Conservation (phyloP, 495 filamentous ascomycete genomes). For the Apodospora peruviana region DNA sequence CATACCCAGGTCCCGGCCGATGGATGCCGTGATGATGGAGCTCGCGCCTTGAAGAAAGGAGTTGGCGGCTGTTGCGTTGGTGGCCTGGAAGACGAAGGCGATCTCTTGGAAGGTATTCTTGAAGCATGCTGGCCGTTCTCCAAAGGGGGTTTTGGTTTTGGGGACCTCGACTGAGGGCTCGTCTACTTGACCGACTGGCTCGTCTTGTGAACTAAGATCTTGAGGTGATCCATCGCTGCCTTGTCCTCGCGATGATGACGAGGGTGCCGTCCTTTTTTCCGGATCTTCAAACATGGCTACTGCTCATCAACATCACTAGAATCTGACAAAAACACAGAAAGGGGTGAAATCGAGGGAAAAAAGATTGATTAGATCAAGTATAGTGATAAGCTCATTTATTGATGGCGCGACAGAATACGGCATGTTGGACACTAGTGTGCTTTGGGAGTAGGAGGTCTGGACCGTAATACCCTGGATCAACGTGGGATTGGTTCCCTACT, state of each 20-base stretch:
- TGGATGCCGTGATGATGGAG: constrained; percentile 58
- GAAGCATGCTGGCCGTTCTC: constrained; percentile 52
- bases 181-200: too few species aligned
- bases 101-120: constrained; percentile 57
- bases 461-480: too few species aligned
- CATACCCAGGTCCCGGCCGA: constrained; percentile 59
- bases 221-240: neutral
- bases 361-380: too few species aligned
- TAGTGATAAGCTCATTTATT: too few species aligned
- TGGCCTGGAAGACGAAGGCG: constrained; percentile 61
- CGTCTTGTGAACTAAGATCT: neutral
- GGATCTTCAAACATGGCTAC: neutral
- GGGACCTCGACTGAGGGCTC: neutral
- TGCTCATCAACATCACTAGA: too few species aligned
- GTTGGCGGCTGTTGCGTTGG: constrained; percentile 61
- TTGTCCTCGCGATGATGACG: neutral
- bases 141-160: neutral
- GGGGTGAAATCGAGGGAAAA: too few species aligned
- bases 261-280: neutral
- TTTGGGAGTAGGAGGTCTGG: too few species aligned
- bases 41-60: constrained; percentile 55
- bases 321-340: too few species aligned
- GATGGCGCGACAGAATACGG: too few species aligned
- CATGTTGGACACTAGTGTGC: too few species aligned
- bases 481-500: too few species aligned